Percentiles rank a stretch among this genome's conserved stretches.
Conservation (phyloP, 495 filamentous ascomycete genomes). For the Penicillium subrubescens region DNA sequence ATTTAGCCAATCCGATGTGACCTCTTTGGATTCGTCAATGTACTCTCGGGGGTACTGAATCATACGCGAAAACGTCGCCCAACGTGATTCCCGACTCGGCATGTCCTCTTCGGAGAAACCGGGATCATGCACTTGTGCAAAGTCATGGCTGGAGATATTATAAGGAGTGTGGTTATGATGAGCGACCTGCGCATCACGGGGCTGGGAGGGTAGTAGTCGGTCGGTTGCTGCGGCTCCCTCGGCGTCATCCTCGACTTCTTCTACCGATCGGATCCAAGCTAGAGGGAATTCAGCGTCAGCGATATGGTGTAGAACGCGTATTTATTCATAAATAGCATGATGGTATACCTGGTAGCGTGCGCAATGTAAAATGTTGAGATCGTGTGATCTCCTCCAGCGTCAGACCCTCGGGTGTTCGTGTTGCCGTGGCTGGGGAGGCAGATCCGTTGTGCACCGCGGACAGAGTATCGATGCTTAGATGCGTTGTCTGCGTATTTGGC, state of each 20-base stretch:
- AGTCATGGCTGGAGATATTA: constrained; percentile 32
- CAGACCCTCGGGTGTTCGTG: constrained; percentile 25
- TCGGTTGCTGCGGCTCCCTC: constrained; percentile 34
- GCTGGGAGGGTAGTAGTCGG: constrained; percentile 45
- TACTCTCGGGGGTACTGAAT: constrained; percentile 55
- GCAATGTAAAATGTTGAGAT: constrained; percentile 18
- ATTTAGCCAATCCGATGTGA: constrained; percentile 61
- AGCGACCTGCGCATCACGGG: constrained; percentile 54
- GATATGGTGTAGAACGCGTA: not conserved
- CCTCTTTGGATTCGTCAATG: constrained; percentile 49
- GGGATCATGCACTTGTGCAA: constrained; percentile 4
- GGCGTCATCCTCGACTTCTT: constrained; percentile 30
- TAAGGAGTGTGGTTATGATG: constrained; percentile 63
- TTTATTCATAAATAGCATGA: not conserved
- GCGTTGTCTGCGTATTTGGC: constrained; percentile 10
- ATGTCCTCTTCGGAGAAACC: constrained; percentile 14
- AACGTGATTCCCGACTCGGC: constrained; percentile 53
- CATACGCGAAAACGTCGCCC: constrained; percentile 59
- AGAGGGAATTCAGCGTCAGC: constrained; percentile 15
- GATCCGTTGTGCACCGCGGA: constrained; percentile 25
- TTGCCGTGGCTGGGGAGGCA: constrained; percentile 22
- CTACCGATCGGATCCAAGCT: constrained; percentile 47
- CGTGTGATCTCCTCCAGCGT: constrained; percentile 16
- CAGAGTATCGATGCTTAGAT: constrained; percentile 28
- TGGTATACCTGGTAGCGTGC: constrained; percentile 39